Percentiles rank a stretch among this genome's conserved stretches.
These are phyloP conservation scores for Clitopilus hobsonii DNA, from an alignment of 768 basidiomycete species.

Conservation along the genomic window DNA sequence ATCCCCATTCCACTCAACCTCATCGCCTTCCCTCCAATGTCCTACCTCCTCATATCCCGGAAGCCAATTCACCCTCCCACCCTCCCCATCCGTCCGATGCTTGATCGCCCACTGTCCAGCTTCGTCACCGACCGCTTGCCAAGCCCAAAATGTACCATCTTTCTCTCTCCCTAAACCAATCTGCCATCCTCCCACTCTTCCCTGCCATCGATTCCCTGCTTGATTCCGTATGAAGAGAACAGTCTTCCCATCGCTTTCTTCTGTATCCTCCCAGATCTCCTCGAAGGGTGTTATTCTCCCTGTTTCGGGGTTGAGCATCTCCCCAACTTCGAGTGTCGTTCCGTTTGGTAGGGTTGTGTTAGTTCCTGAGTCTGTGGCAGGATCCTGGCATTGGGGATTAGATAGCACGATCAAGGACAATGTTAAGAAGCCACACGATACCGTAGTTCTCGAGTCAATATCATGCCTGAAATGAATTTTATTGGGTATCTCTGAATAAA, in stretches of 20 bases:
- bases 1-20: conserved; percentile 8
- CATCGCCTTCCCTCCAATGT: conserved; percentile 9
- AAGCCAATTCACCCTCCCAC: conserved; percentile 2
- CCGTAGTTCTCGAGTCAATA: conserved; percentile 27
- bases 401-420: neutral
- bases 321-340: conserved; percentile 23
- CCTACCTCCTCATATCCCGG: conserved; percentile 6
- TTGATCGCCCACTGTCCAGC: conserved; percentile 6
- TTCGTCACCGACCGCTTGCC: conserved; percentile 10
- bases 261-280: conserved; percentile 27
- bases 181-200: conserved; percentile 13
- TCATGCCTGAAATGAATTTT: conserved; percentile 22
- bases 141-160: conserved; percentile 14
- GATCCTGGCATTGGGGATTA: conserved; percentile 6
- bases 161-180: conserved; percentile 9
- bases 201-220: conserved; percentile 12
- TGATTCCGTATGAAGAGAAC: conserved; percentile 12
- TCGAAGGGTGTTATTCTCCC: conserved; percentile 23
- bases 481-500: conserved; percentile 12
- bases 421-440: conserved; percentile 2
- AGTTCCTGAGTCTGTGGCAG: conserved; percentile 20
- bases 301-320: conserved; percentile 28
- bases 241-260: conserved; percentile 5
- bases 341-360: conserved; percentile 22
- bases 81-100: conserved; percentile 2